phyloP scores from a whole-genome alignment of 108 stramenopile genomes.

The Stephanodiscus triporus region DNA sequence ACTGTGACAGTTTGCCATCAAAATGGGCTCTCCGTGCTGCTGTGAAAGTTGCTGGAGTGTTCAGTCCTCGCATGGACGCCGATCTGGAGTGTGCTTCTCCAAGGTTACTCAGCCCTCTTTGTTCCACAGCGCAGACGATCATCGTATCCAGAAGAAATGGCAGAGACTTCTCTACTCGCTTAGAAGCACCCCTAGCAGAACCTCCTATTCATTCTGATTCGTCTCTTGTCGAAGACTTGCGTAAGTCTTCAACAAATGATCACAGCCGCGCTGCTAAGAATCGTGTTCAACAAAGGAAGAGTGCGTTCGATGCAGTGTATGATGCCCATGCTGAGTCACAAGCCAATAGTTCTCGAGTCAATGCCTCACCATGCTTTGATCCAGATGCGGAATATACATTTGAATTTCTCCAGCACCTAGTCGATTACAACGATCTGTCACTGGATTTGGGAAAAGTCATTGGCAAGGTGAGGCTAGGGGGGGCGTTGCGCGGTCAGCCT shows the following conservation, averaged over 20 bases:
- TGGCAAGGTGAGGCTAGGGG: slow-evolving; percentile 62
- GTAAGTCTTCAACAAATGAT: slow-evolving; percentile 35
- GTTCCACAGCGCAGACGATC: slow-evolving; percentile 78
- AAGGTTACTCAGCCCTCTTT: slow-evolving; percentile 68
- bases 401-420: slow-evolving; percentile 85
- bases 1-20: slow-evolving; percentile 62
- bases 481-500: slow-evolving; percentile 74
- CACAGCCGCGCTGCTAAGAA: slow-evolving; percentile 26
- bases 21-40: slow-evolving; percentile 78
- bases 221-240: slow-evolving; percentile 26
- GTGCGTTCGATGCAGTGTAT: slow-evolving; percentile 36
- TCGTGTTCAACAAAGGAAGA: slow-evolving; percentile 46
- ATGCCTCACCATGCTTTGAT: slow-evolving; percentile 52
- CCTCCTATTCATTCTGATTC: slow-evolving; percentile 24
- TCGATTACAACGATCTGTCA: slow-evolving; percentile 77
- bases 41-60: slow-evolving; percentile 71
- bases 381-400: slow-evolving; percentile 77
- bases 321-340: slow-evolving; percentile 41
- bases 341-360: slow-evolving; percentile 38
- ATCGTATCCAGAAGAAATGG: slow-evolving; percentile 35
- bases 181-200: slow-evolving; percentile 26
- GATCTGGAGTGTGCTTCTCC: slow-evolving; percentile 68
- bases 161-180: slow-evolving; percentile 1
- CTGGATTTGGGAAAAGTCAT: slow-evolving; percentile 73
- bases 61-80: slow-evolving; percentile 79